Conservation (phyloP, 83 land plant species). For the Larix sibirica region DNA sequence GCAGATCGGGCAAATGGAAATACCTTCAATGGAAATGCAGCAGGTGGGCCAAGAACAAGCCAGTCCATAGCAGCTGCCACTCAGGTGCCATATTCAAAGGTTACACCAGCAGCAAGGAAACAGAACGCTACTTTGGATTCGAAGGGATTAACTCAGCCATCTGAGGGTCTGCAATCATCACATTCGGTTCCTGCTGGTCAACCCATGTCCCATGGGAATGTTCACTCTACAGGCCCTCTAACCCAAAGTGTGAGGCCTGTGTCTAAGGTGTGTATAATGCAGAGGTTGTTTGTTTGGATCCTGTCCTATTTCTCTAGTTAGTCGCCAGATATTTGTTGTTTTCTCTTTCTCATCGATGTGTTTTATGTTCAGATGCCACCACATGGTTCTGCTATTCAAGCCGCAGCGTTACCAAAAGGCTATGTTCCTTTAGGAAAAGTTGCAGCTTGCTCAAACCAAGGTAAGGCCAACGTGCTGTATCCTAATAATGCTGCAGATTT, state of each 20-base stretch:
- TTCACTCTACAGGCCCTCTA: background rate
- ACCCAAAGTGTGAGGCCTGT: background rate
- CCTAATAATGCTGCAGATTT: conserved; percentile 15
- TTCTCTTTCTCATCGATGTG: background rate
- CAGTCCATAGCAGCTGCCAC: conserved; percentile 11
- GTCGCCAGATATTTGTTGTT: background rate
- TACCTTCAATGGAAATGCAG: conserved; percentile 11
- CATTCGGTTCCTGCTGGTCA: background rate
- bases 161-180: conserved; percentile 24
- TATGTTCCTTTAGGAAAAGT: conserved; percentile 21
- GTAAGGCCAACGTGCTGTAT: conserved; percentile 27
- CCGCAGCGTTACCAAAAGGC: conserved; percentile 23
- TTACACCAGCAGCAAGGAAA: conserved; percentile 2
- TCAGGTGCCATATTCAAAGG: conserved; percentile 12
- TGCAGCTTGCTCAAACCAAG: conserved; percentile 18
- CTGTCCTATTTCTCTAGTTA: background rate
- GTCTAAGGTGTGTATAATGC: background rate
- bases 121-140: background rate
- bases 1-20: conserved; percentile 26
- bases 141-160: conserved; percentile 13
- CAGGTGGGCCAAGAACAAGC: conserved; percentile 19
- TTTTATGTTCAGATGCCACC: conserved; percentile 21
- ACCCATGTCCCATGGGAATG: background rate
- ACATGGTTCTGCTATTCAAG: conserved; percentile 13
- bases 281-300: background rate